Evolutionary conservation across 139 green algal genomes (phyloP).

Genomic region (Chlorella sp.): DNA sequence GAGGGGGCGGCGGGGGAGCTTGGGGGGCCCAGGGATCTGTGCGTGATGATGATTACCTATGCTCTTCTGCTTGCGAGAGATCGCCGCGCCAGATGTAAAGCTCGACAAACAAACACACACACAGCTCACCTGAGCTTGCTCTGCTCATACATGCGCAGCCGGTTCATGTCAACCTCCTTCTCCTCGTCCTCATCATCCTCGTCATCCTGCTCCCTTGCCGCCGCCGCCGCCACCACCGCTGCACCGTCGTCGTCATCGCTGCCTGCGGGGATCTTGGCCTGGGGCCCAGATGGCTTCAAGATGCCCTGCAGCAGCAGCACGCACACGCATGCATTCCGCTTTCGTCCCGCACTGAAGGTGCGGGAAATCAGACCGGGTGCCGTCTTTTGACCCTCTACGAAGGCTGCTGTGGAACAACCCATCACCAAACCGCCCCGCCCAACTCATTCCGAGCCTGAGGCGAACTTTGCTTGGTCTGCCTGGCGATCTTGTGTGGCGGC

Average conservation of each 20-base stretch:
- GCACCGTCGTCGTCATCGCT: conserved; percentile 8
- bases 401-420: too few species aligned
- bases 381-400: too few species aligned
- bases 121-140: conserved; percentile 75
- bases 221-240: conserved; percentile 1
- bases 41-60: too few species aligned
- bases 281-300: conserved; percentile 15
- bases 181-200: background rate
- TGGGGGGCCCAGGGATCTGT: too few species aligned
- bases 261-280: background rate
- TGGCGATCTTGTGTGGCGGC: too few species aligned
- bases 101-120: too few species aligned
- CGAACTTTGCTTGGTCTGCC: conserved; percentile 4
- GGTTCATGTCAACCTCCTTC: conserved; percentile 49
- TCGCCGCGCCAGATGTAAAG: too few species aligned
- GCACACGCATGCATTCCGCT: conserved; percentile 5
- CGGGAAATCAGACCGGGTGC: background rate
- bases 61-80: too few species aligned
- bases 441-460: too few species aligned
- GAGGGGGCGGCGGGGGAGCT: too few species aligned
- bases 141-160: conserved; percentile 79
- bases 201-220: conserved; percentile 17
- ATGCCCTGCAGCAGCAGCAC: conserved; percentile 7
- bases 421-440: too few species aligned
- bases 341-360: conserved; percentile 3